Evolutionary conservation across 305 asterid species (phyloP).

Genomic region (Coffea humblotiana): DNA sequence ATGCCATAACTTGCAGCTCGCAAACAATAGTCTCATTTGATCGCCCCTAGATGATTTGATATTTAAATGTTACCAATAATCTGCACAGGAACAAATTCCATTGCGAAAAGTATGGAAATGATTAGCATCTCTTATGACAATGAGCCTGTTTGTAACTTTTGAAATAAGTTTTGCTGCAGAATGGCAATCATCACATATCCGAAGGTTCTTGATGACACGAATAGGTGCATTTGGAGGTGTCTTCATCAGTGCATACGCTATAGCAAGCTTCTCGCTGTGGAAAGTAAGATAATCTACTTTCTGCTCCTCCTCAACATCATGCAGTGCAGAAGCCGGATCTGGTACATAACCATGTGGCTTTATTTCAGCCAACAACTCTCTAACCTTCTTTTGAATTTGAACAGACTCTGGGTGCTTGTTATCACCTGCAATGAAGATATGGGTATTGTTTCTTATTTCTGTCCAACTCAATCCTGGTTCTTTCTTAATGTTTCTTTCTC

Average conservation of each 20-base stretch:
- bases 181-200: constrained; percentile 91
- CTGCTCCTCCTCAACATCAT: constrained; percentile 80
- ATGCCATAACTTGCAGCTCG: background rate
- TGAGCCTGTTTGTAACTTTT: constrained; percentile 53
- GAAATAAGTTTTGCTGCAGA: constrained; percentile 68
- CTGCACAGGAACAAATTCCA: constrained; percentile 73
- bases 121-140: constrained; percentile 67
- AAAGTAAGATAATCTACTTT: constrained; percentile 58
- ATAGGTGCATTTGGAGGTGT: constrained; percentile 68
- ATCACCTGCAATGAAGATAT: constrained; percentile 67
- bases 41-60: background rate
- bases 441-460: constrained; percentile 63
- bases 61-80: constrained; percentile 54
- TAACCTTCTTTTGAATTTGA: constrained; percentile 54
- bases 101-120: constrained; percentile 62
- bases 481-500: constrained; percentile 64
- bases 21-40: background rate
- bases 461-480: constrained; percentile 95
- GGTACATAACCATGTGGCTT: constrained; percentile 62
- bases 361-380: constrained; percentile 52
- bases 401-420: constrained; percentile 52
- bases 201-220: constrained; percentile 61
- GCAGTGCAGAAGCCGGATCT: constrained; percentile 48
- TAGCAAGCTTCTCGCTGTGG: constrained; percentile 87
- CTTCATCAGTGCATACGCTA: constrained; percentile 74